Evolutionary conservation across 2,329 filamentous ascomycete genomes (phyloP).

Genomic region (Paraphaeosphaeria minitans): DNA sequence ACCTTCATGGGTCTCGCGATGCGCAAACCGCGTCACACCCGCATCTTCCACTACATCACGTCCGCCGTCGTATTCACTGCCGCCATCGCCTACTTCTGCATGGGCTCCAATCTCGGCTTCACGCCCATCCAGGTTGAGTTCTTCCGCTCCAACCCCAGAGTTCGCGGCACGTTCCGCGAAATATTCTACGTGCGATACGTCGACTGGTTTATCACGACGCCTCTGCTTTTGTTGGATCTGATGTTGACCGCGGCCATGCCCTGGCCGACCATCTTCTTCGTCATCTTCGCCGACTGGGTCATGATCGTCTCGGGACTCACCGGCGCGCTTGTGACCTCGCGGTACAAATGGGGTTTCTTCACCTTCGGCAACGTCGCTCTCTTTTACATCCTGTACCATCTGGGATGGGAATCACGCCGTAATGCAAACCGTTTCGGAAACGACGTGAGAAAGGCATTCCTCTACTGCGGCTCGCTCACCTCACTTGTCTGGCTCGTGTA

Average conservation of each 20-base stretch:
- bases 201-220: slow-evolving; percentile 69
- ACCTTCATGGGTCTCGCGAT: slow-evolving; percentile 59
- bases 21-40: slow-evolving; percentile 60
- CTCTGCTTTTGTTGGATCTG: slow-evolving; percentile 66
- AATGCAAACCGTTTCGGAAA: slow-evolving; percentile 62
- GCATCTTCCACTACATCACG: slow-evolving; percentile 69
- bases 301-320: slow-evolving; percentile 72
- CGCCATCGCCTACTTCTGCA: slow-evolving; percentile 67
- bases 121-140: slow-evolving; percentile 68
- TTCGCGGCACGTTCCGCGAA: slow-evolving; percentile 61
- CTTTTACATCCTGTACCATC: slow-evolving; percentile 64
- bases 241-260: slow-evolving; percentile 68
- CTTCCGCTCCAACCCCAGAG: slow-evolving; percentile 50
- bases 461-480: slow-evolving; percentile 63
- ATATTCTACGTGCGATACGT: slow-evolving; percentile 72
- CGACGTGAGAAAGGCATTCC: slow-evolving; percentile 60
- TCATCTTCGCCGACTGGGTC: slow-evolving; percentile 66
- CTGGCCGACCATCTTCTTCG: slow-evolving; percentile 66
- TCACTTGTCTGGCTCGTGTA: slow-evolving; percentile 68
- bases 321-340: slow-evolving; percentile 65
- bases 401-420: slow-evolving; percentile 61
- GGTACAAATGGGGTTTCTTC: slow-evolving; percentile 73
- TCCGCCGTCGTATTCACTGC: slow-evolving; percentile 63
- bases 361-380: slow-evolving; percentile 59
- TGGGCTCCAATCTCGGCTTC: slow-evolving; percentile 70